phyloP scores from a whole-genome alignment of 1,284 basidiomycete species.

The Kalmanozyma brasiliensis region DNA sequence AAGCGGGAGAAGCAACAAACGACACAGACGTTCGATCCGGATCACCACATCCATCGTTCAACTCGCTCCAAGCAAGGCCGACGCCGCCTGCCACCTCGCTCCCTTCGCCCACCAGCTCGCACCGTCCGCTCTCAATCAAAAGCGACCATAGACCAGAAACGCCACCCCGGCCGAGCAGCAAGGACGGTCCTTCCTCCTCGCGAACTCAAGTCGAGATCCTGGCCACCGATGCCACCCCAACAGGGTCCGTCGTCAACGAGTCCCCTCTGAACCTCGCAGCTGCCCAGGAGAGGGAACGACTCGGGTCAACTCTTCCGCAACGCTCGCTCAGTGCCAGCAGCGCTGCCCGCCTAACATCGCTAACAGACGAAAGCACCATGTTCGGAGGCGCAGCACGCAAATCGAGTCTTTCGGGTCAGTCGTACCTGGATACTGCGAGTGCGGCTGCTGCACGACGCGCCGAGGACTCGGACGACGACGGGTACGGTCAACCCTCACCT shows the following conservation, averaged over 20 bases:
- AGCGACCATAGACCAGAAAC: slow-evolving; percentile 32
- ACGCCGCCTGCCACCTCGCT: slow-evolving; percentile 57
- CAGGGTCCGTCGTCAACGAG: slow-evolving; percentile 34
- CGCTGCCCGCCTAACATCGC: slow-evolving; percentile 33
- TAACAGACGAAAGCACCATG: slow-evolving; percentile 50
- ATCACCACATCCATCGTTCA: slow-evolving; percentile 59
- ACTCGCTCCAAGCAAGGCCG: slow-evolving; percentile 55
- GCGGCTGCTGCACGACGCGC: slow-evolving; percentile 6
- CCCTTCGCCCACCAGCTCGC: slow-evolving; percentile 43
- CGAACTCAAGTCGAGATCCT: slow-evolving; percentile 1
- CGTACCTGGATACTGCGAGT: slow-evolving; percentile 15
- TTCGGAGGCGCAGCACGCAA: slow-evolving; percentile 36
- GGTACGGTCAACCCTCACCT: slow-evolving; percentile 52
- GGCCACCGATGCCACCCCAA: slow-evolving; percentile 31
- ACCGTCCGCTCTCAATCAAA: slow-evolving; percentile 40
- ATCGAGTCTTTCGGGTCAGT: slow-evolving; percentile 9
- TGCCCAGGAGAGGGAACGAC: slow-evolving; percentile 39
- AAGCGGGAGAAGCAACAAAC: slow-evolving; percentile 16
- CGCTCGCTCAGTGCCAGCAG: slow-evolving; percentile 44
- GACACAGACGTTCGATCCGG: slow-evolving; percentile 19
- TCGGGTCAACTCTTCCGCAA: slow-evolving; percentile 28
- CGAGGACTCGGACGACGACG: slow-evolving; percentile 51
- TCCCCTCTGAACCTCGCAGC: slow-evolving; percentile 46
- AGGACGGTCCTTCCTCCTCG: background rate
- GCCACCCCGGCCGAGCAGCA: slow-evolving; percentile 4